Evolutionary conservation across 2,329 filamentous ascomycete genomes (phyloP), one percentile per base, ranked within the genome.

Genomic region (Aspergillus ustus): DNA sequence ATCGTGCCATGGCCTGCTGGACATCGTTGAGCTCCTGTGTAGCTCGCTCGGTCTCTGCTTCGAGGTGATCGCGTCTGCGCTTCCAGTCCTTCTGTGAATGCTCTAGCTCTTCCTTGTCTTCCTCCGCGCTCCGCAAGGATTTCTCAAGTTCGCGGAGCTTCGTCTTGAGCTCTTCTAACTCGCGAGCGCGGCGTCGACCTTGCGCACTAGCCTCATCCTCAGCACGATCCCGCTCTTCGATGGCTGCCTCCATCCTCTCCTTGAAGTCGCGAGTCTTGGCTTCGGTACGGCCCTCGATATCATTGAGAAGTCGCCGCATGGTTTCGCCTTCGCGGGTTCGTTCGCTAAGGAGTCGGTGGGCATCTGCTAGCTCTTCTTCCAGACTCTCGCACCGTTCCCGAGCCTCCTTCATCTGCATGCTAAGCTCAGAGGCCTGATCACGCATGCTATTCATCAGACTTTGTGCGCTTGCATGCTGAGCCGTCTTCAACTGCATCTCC

Each of bases 181-280:
- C 95, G 52, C 93, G 85, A 7, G 91, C 87, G 63, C 89, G 89
- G 48, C 91, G 86, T 56, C 94, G 85, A 13, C 90, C 91, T 52
- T 91, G 84, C 0, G 88, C 90, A 70, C 88, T 92, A 2, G 92
- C 89, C 78, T 98, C 93, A 65, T 98, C 93, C 77, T 99, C 94
- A 2, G 93, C 89, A 2, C 92, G 88, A 74, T 99, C 95, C 19
- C 95, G 87, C 76, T 99, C 95, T 74, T 97, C 93, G n/a, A 96
- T 85, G 0, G 93, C 93, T 1, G 91, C 84, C 71, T 98, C 94
- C 84, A 98, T 89, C 2, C 90, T 88, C 61, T 92, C 88, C 57
- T 92, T 90, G 88, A 97, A 95, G 66, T 98, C 94, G 29, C 92
- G 88, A 19, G 96, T 86, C 71, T 92, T 91, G 63, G 83, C 82